Conservation (phyloP, 371 early-diverging fungal genomes). For the Gilbertella persicaria region DNA sequence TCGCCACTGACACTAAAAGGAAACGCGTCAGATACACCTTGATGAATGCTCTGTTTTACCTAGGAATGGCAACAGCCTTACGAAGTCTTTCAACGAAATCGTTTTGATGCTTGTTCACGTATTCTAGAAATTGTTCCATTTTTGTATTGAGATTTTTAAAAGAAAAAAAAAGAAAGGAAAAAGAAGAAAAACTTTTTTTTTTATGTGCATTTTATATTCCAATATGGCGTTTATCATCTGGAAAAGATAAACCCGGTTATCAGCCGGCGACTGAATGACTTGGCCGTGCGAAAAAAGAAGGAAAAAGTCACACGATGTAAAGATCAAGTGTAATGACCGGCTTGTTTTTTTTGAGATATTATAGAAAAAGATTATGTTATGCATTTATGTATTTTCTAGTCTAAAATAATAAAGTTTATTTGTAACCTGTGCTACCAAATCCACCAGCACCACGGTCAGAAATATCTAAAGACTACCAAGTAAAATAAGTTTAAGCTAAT, state of each 20-base stretch:
- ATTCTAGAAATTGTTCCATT: conserved; percentile 62
- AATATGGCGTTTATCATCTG: too few species aligned
- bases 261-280: too few species aligned
- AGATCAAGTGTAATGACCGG: too few species aligned
- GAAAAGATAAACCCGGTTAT: too few species aligned
- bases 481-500: neutral
- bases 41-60: conserved; percentile 57
- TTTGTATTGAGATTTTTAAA: conserved; percentile 7
- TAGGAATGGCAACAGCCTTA: conserved; percentile 92
- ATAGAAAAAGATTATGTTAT: neutral
- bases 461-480: conserved; percentile 59
- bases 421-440: conserved; percentile 93
- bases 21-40: conserved; percentile 5
- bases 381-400: neutral
- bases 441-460: conserved; percentile 88
- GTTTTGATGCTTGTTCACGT: conserved; percentile 80
- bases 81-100: conserved; percentile 83
- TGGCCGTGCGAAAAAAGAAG: too few species aligned
- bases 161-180: conserved; percentile 13
- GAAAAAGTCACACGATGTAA: too few species aligned
- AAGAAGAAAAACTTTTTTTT: conserved; percentile 3
- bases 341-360: neutral
- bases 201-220: neutral
- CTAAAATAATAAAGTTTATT: conserved; percentile 15
- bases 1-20: conserved; percentile 78